Base-by-base conservation (phyloP, 1,139 yeast genomes). In the Arxiozyma slooffiae region DNA sequence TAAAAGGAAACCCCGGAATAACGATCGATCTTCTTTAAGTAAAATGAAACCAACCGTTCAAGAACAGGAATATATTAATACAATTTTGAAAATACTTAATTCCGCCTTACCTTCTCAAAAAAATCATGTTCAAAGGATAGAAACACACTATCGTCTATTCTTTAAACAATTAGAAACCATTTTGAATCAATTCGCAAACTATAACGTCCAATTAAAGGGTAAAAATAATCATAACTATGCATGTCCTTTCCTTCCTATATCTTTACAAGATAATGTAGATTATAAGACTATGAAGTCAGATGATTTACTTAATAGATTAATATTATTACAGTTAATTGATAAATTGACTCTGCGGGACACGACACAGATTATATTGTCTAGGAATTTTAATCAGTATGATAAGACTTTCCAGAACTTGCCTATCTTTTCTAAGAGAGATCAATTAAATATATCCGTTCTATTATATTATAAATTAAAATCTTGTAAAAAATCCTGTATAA, bases 131-230 rank as follows among this genome's bases (percentile, higher is more conserved):
- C 51, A 49, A 45, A 56, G 54, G 36, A 58, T 62, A 9, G 59
- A 62, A 24, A 55, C 55, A 1, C 68, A 65, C 49, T 64, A 64
- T 46, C 61, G 62, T 41, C 44, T 62, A 7, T 54, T 62, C 40
- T 58, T 62, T 53, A 52, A 57, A 8, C 60, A 61, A 37, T 48
- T 64, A 50, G 57, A 58, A 46, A 54, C 51, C 18, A 54, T 63
- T 21, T 59, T 62, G 7, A 57, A 59, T 14, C 40, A 26, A 24
- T 42, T 42, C 20, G 38, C 11, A 11, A 30, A 30, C 14, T 30
- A 30, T n/a, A 30, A 6, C 14, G 36, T 4, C 14, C 11, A 11
- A 30, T 4, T n/a, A 30, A 30, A n/a, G 14, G 6, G 36, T 8
- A 30, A 30, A 30, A 3, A 30, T 30, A 30, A 30, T 14, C 11